Conservation (phyloP, 2,329 filamentous ascomycete species). For the Botryotinia narcissicola region DNA sequence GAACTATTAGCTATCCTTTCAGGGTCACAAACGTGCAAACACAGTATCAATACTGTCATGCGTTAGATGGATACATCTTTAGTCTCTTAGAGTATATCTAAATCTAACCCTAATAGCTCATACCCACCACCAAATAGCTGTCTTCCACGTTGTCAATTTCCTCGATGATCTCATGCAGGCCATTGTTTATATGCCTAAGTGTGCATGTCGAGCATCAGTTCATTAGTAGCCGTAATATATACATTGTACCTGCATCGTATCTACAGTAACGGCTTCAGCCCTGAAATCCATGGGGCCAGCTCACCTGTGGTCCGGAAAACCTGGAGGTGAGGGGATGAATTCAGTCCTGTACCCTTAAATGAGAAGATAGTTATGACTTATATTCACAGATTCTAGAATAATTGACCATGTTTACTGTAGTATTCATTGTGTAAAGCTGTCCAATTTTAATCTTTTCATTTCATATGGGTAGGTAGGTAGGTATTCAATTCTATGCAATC, state of each 20-base stretch:
- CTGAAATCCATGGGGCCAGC: neutral
- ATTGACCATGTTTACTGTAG: neutral
- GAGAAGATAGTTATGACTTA: neutral
- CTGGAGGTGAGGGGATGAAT: neutral
- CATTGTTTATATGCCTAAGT: neutral
- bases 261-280: slow-evolving; percentile 4
- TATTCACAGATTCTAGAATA: neutral
- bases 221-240: neutral
- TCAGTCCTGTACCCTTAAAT: neutral
- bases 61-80: neutral
- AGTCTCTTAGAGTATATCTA: neutral
- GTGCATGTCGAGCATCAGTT: slow-evolving; percentile 6
- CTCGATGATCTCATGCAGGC: neutral
- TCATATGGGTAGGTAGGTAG: neutral
- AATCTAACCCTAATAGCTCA: neutral
- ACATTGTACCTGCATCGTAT: slow-evolving; percentile 15
- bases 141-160: neutral
- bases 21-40: neutral
- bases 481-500: neutral
- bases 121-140: neutral
- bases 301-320: neutral
- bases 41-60: neutral
- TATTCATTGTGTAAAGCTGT: neutral
- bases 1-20: neutral
- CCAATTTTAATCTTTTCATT: neutral